phyloP scores from a whole-genome alignment of 345 rosid species.

The Rhodamnia argentea region DNA sequence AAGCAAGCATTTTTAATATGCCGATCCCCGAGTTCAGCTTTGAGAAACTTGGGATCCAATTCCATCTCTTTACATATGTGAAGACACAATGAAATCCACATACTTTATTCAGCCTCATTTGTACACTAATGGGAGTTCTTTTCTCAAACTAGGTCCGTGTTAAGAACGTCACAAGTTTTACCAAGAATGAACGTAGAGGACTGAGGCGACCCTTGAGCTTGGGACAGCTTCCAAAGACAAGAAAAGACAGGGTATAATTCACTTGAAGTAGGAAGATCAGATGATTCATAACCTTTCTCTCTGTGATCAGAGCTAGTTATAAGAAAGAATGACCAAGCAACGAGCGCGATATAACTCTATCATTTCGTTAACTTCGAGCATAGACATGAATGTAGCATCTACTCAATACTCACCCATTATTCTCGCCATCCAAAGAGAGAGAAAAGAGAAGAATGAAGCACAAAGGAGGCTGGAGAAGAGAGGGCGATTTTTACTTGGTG shows the following conservation, averaged over 20 bases:
- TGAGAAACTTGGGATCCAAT: not conserved
- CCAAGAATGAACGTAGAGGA: not conserved
- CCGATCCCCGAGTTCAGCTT: not conserved
- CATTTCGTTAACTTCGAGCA: not conserved
- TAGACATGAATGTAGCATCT: not conserved
- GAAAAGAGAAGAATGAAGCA: not conserved
- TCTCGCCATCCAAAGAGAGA: not conserved
- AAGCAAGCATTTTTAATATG: not conserved
- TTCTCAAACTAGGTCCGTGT: not conserved
- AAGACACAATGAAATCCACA: not conserved
- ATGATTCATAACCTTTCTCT: not conserved
- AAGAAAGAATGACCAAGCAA: not conserved
- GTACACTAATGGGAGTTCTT: not conserved
- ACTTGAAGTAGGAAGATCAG: not conserved
- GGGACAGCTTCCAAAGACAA: not conserved
- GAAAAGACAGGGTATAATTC: not conserved
- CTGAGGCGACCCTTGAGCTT: not conserved
- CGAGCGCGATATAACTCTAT: not conserved
- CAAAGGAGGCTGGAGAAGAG: not conserved
- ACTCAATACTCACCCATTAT: not conserved
- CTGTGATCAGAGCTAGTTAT: not conserved
- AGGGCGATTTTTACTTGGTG: conserved; percentile 40
- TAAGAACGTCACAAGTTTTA: not conserved
- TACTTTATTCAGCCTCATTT: not conserved
- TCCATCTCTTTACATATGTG: not conserved